A percentile compares a stretch with the other conserved stretches of the same genome.
These are phyloP conservation scores for Lactarius trivialis DNA, from an alignment of 768 basidiomycete species.

Conservation along the genomic window DNA sequence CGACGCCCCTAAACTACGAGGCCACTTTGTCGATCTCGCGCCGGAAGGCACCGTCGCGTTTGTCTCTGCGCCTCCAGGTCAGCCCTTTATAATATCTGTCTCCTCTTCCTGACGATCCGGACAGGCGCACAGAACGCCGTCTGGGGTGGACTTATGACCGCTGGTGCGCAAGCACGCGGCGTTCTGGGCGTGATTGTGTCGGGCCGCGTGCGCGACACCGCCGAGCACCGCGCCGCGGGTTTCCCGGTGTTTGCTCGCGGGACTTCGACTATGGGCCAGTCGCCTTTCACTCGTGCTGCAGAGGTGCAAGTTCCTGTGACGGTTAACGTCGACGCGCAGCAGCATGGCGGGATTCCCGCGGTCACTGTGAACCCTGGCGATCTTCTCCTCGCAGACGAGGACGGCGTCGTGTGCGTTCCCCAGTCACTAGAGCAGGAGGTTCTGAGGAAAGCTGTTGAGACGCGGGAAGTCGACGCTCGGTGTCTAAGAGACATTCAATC, in stretches of 20 bases:
- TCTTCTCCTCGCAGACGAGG: constrained; percentile 78
- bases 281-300: constrained; percentile 75
- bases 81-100: constrained; percentile 25
- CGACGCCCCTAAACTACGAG: constrained; percentile 52
- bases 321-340: constrained; percentile 33
- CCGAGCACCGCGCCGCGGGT: constrained; percentile 58
- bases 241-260: constrained; percentile 83
- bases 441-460: constrained; percentile 48
- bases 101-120: background rate
- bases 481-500: constrained; percentile 71
- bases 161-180: constrained; percentile 67
- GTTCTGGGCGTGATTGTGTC: constrained; percentile 75
- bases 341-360: constrained; percentile 42
- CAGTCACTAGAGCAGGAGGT: constrained; percentile 47
- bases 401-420: constrained; percentile 85
- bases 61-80: constrained; percentile 69
- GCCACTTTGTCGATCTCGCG: constrained; percentile 80
- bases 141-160: constrained; percentile 91
- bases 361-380: constrained; percentile 67
- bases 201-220: constrained; percentile 78
- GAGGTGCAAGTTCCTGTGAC: constrained; percentile 61
- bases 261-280: constrained; percentile 81
- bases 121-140: constrained; percentile 72
- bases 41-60: constrained; percentile 61
- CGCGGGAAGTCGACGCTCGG: constrained; percentile 56